Evolutionary conservation across 2,329 filamentous ascomycete species (phyloP).

Genomic region (Dichotomopilus funicola): DNA sequence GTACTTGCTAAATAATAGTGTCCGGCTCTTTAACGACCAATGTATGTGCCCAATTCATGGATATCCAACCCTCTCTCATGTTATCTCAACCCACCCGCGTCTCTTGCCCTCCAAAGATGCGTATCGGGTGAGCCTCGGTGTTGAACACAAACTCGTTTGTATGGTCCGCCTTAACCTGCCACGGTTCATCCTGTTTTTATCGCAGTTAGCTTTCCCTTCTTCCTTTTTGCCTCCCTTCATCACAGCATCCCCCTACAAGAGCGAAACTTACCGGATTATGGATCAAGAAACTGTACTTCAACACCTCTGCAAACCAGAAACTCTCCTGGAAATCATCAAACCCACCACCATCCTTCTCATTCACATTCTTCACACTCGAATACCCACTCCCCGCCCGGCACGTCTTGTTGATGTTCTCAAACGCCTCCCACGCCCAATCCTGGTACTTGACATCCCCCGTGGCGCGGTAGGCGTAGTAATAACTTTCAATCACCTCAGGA

Average conservation of each 20-base stretch:
- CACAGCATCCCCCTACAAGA: background rate
- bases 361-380: slow-evolving; percentile 60
- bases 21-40: background rate
- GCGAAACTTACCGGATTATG: slow-evolving; percentile 39
- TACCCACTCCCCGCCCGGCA: slow-evolving; percentile 62
- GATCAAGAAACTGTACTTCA: slow-evolving; percentile 79
- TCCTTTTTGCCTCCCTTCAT: no score
- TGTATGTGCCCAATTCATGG: background rate
- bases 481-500: slow-evolving; percentile 75
- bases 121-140: slow-evolving; percentile 43
- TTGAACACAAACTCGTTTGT: slow-evolving; percentile 46
- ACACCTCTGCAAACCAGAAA: slow-evolving; percentile 80
- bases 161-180: slow-evolving; percentile 41
- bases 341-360: slow-evolving; percentile 51
- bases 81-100: background rate
- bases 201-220: slow-evolving; percentile 13
- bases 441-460: slow-evolving; percentile 72
- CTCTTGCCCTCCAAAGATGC: slow-evolving; percentile 17
- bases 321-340: slow-evolving; percentile 71
- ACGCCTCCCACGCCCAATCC: slow-evolving; percentile 78
- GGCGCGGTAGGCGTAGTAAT: slow-evolving; percentile 79
- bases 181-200: slow-evolving; percentile 41
- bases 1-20: no score
- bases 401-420: slow-evolving; percentile 58
- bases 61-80: background rate